phyloP scores from a whole-genome alignment of 1,284 basidiomycete genomes.

The Marasmius sp. region DNA sequence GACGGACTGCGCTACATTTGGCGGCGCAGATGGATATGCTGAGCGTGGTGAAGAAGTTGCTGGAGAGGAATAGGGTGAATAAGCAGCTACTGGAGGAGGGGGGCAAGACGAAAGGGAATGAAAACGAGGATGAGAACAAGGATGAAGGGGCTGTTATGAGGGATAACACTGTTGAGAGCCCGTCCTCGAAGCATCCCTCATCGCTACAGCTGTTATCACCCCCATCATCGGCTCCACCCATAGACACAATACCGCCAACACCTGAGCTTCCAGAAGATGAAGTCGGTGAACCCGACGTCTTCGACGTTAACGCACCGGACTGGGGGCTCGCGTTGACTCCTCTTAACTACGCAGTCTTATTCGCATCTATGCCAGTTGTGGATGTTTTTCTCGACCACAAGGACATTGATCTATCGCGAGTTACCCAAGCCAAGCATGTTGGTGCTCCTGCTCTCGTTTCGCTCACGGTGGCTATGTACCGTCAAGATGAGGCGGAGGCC shows the following conservation, averaged over 20 bases:
- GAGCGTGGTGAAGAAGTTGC: constrained; percentile 44
- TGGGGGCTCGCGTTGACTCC: constrained; percentile 59
- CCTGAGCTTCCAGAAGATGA: constrained; percentile 17
- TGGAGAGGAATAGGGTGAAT: constrained; percentile 46
- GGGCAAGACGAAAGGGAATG: constrained; percentile 22
- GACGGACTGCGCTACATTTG: constrained; percentile 52
- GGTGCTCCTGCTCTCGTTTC: constrained; percentile 37
- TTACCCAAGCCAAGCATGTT: constrained; percentile 26
- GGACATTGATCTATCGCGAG: constrained; percentile 40
- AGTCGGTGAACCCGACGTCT: constrained; percentile 28
- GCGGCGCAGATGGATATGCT: constrained; percentile 48
- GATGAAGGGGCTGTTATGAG: constrained; percentile 16
- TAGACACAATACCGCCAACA: no score
- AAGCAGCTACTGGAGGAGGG: constrained; percentile 25
- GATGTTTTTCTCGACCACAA: constrained; percentile 45
- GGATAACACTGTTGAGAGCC: constrained; percentile 4
- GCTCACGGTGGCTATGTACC: constrained; percentile 46
- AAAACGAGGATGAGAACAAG: constrained; percentile 13
- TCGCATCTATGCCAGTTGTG: constrained; percentile 41
- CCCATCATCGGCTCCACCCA: no score
- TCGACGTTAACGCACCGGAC: constrained; percentile 51
- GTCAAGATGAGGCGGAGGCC: constrained; percentile 35
- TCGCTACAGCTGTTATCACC: no score
- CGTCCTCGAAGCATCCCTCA: no score
- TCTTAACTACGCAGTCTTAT: constrained; percentile 51